Evolutionary conservation across 257 asterid species (phyloP), one percentile per base, ranked within the genome.

Genomic region (Echites panduratus): DNA sequence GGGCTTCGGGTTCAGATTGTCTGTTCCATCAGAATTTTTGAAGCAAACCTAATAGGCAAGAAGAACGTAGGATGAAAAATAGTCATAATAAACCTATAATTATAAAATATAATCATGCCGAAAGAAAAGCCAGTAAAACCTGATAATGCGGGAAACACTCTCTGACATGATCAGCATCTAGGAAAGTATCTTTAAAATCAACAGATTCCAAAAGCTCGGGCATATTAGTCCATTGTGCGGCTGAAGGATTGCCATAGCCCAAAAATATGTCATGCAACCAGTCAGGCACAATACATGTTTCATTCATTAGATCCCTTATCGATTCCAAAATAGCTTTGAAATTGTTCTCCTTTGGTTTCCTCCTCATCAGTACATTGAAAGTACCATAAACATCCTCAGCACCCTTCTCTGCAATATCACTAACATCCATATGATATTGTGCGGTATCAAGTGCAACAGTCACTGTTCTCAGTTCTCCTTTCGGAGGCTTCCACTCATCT

Each of bases 401-500:
- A 49, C 97, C 99, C 87, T 86, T 92, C 85, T 90, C 98, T 13
- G 97, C 96, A 80, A 95, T 92, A 81, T 90, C 92, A 86, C 83
- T 65, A 79, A 95, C 98, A 88, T 95, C 99, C 99, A 95, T 90
- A 77, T 92, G 95, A 79, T 95, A 95, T 81, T 95, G 99, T 73
- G 99, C 99, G 41, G 98, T 92, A 85, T 95, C 99, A 79, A 95
- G 79, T 1, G 99, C 98, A 77, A 95, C 79, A 70, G 92, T 88
- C 52, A 95, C 95, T 49, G 99, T 92, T 82, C 99, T 87, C 71
- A 95, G 77, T 45, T 95, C 99, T 80, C 99, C 99, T 85, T 92
- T 95, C 26, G 99, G 99, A 82, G 99, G 99, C 83, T 95, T 95
- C 99, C 99, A 92, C 78, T 95, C 99, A 75, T 95, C 98, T 76